Evolutionary conservation across 768 basidiomycete genomes (phyloP).

Genomic region (Lactarius akahatsu): DNA sequence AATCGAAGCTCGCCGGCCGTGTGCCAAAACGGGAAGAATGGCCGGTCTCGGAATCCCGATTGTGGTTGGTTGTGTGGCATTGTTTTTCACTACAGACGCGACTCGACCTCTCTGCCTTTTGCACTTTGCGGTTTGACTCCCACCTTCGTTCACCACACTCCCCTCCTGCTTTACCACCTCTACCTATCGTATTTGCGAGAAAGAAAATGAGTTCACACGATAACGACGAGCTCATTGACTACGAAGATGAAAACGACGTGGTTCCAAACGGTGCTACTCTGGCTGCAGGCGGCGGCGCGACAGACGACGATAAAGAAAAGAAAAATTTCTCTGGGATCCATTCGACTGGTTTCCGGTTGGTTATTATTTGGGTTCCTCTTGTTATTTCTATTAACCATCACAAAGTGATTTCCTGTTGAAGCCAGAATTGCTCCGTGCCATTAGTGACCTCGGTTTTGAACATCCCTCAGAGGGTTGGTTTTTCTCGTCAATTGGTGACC

Average conservation of each 20-base stretch:
- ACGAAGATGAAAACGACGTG: conserved; percentile 87
- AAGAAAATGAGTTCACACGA: conserved; percentile 71
- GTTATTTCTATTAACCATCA: conserved; percentile 21
- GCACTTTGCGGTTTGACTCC: conserved; percentile 31
- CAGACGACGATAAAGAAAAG: conserved; percentile 71
- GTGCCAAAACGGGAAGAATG: not conserved
- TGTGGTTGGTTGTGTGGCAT: conserved; percentile 23
- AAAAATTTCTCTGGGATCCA: conserved; percentile 99
- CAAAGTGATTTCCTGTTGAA: conserved; percentile 95
- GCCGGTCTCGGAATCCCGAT: conserved; percentile 2
- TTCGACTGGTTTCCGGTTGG: conserved; percentile 97
- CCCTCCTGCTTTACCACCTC: conserved; percentile 35
- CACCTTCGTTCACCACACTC: conserved; percentile 27
- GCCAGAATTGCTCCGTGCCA: conserved; percentile 94
- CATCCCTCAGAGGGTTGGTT: conserved; percentile 95
- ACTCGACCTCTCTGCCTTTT: not conserved
- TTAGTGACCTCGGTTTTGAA: conserved; percentile 99
- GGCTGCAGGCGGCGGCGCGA: conserved; percentile 47
- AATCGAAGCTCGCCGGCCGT: not conserved
- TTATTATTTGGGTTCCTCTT: conserved; percentile 3
- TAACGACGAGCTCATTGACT: conserved; percentile 92
- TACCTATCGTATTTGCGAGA: conserved; percentile 35
- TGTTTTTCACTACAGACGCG: conserved; percentile 26
- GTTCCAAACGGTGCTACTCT: conserved; percentile 58
- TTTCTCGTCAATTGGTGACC: not conserved